phyloP scores from a whole-genome alignment of 805 yeast genomes.

The Candida namnaoensis region DNA sequence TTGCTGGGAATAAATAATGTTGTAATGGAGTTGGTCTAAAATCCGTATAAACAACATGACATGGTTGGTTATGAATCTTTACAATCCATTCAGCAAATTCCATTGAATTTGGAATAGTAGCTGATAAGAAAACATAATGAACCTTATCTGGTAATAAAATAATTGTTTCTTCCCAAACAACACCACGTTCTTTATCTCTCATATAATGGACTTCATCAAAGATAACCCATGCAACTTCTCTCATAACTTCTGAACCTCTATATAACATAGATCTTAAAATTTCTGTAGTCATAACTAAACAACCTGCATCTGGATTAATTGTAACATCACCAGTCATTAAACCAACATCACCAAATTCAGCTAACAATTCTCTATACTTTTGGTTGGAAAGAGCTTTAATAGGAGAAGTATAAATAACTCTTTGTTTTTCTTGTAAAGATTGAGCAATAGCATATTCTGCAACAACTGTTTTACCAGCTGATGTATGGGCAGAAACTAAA shows the following conservation, averaged over 20 bases:
- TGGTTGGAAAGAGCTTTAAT: constrained; percentile 93
- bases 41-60: constrained; percentile 97
- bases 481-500: constrained; percentile 93
- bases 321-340: constrained; percentile 99
- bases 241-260: constrained; percentile 95
- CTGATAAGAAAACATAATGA: constrained; percentile 86
- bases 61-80: constrained; percentile 89
- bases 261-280: constrained; percentile 94
- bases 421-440: constrained; percentile 81
- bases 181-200: constrained; percentile 98
- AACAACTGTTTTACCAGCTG: constrained; percentile 96
- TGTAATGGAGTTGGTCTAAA: constrained; percentile 98
- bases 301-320: constrained; percentile 96
- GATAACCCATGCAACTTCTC: constrained; percentile 98
- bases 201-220: constrained; percentile 98
- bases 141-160: constrained; percentile 94
- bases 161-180: constrained; percentile 99
- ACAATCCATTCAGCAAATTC: constrained; percentile 99
- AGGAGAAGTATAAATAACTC: constrained; percentile 93
- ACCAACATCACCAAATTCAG: constrained; percentile 96
- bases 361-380: constrained; percentile 83
- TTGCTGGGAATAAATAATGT: constrained; percentile 96
- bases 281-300: constrained; percentile 98
- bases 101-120: constrained; percentile 97
- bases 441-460: constrained; percentile 97